A percentile compares a stretch with the other conserved stretches of the same genome.
Conservation (phyloP, 768 basidiomycete genomes). For the Paxillus ammoniavirescens region DNA sequence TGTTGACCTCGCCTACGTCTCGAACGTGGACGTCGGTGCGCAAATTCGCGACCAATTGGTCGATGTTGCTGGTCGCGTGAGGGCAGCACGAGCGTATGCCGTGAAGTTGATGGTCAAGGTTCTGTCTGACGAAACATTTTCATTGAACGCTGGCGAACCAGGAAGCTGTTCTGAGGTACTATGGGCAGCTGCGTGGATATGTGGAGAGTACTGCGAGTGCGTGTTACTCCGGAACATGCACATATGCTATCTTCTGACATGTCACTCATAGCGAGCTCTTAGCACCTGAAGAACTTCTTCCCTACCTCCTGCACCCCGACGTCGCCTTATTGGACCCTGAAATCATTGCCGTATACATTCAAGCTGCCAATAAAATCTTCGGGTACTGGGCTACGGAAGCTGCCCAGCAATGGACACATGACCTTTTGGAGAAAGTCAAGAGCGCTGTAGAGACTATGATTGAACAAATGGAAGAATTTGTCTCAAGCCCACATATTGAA, state of each 20-base stretch:
- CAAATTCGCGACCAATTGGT: constrained; percentile 83
- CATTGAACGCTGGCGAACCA: constrained; percentile 63
- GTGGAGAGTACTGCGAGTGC: constrained; percentile 90
- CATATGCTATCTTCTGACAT: constrained; percentile 1
- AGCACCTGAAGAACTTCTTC: constrained; percentile 72
- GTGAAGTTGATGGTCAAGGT: constrained; percentile 83
- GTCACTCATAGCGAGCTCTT: constrained; percentile 59
- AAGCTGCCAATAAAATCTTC: constrained; percentile 83
- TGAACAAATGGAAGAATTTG: constrained; percentile 56
- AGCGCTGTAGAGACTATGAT: constrained; percentile 61
- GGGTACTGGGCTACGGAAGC: constrained; percentile 79
- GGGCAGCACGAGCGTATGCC: constrained; percentile 70
- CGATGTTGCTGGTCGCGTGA: constrained; percentile 83
- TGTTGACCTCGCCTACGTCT: constrained; percentile 86
- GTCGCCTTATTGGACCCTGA: constrained; percentile 58
- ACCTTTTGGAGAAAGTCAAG: constrained; percentile 63
- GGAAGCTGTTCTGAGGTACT: constrained; percentile 82
- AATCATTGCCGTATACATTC: constrained; percentile 76
- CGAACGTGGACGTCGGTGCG: constrained; percentile 72
- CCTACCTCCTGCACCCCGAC: constrained; percentile 63
- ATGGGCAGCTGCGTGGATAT: constrained; percentile 96
- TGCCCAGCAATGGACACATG: constrained; percentile 75
- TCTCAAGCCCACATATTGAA: constrained; percentile 69
- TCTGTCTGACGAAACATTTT: constrained; percentile 72
- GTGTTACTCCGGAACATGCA: constrained; percentile 22